A percentile compares a stretch with the other conserved stretches of the same genome.
These are phyloP conservation scores for Colletotrichum eleusines DNA, from an alignment of 2,329 filamentous ascomycete genomes.

Conservation along the genomic window DNA sequence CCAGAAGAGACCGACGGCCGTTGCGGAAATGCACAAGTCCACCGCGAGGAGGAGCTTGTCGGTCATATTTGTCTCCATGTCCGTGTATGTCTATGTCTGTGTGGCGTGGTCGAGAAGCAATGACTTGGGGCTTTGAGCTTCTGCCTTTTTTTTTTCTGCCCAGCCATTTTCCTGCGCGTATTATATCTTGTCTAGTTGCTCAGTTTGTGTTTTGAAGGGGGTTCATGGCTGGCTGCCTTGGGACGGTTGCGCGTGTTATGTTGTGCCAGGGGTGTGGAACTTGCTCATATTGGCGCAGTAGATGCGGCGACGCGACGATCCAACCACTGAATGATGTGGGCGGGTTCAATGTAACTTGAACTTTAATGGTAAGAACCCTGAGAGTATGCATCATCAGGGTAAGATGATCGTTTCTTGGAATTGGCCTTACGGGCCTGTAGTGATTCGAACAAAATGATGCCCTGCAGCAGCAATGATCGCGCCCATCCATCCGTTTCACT, in stretches of 20 bases:
- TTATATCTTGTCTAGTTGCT: background rate
- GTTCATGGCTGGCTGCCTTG: background rate
- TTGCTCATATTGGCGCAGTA: slow-evolving; percentile 37
- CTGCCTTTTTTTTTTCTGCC: background rate
- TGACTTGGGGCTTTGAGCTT: no score
- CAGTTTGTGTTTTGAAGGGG: no score
- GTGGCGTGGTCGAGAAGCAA: background rate
- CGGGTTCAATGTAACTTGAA: background rate
- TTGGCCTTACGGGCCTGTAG: no score
- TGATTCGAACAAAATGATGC: background rate
- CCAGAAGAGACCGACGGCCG: slow-evolving; percentile 42
- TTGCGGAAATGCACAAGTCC: slow-evolving; percentile 41
- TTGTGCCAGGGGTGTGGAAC: slow-evolving; percentile 10
- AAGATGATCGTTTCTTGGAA: background rate
- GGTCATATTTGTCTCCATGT: slow-evolving; percentile 4
- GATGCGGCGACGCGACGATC: background rate
- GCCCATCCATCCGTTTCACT: background rate
- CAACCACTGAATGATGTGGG: no score
- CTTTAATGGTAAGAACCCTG: background rate
- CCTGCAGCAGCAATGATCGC: background rate
- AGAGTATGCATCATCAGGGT: background rate
- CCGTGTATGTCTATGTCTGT: no score
- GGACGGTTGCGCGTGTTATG: background rate
- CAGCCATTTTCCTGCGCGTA: no score
- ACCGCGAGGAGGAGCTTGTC: slow-evolving; percentile 33